Conservation (phyloP, 2,329 filamentous ascomycete genomes). For the Sordariomycetes sp. region DNA sequence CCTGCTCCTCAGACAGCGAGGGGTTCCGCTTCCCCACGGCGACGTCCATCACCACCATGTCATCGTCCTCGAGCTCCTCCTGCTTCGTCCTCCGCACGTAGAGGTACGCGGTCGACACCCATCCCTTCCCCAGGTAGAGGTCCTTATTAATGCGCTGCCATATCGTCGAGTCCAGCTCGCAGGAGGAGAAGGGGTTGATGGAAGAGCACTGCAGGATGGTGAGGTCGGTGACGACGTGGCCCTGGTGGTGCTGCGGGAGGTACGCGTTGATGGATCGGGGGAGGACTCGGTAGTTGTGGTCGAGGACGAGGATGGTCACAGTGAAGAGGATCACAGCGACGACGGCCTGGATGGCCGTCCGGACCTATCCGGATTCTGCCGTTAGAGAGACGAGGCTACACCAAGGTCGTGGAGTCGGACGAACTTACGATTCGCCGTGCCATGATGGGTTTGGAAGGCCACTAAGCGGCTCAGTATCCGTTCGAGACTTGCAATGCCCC, state of each 20-base stretch:
- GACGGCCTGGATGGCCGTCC: constrained; percentile 63
- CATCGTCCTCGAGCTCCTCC: constrained; percentile 61
- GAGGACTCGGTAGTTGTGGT: constrained; percentile 77
- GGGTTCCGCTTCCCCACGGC: constrained; percentile 64
- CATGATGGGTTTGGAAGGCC: not conserved
- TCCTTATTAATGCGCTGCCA: constrained; percentile 89
- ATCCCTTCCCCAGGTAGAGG: constrained; percentile 62
- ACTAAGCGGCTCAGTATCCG: not conserved
- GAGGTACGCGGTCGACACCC: constrained; percentile 66
- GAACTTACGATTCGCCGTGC: constrained; percentile 8
- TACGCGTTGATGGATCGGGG: constrained; percentile 77
- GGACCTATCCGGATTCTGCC: constrained; percentile 25
- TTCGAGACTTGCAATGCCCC: not conserved
- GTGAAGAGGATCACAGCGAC: constrained; percentile 53
- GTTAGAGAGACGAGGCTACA: not conserved
- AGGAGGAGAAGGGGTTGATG: constrained; percentile 62
- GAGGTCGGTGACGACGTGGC: constrained; percentile 75
- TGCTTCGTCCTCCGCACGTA: constrained; percentile 76
- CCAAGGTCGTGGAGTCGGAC: not conserved
- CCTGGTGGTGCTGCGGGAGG: constrained; percentile 73
- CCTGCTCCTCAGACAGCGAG: constrained; percentile 20
- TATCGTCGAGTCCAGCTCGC: constrained; percentile 53
- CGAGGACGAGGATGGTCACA: constrained; percentile 66
- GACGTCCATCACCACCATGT: constrained; percentile 71
- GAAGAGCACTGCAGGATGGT: constrained; percentile 64